Evolutionary conservation across 2,329 filamentous ascomycete species (phyloP).

Genomic region (Aspergillus sp.): DNA sequence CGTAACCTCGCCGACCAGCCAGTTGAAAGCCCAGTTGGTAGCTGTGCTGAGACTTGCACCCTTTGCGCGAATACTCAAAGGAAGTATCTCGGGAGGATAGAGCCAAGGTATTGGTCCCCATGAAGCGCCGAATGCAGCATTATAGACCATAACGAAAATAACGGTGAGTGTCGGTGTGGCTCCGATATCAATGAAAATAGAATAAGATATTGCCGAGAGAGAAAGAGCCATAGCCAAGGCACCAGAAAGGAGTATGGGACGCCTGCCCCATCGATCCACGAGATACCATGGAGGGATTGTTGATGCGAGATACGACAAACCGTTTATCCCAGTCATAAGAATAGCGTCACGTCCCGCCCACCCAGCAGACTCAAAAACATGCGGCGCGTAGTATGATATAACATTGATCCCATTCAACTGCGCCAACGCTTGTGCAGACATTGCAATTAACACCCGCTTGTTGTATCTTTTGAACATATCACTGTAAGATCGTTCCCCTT

Average conservation of each 20-base stretch:
- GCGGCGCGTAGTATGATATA: constrained; percentile 96
- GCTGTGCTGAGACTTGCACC: constrained; percentile 95
- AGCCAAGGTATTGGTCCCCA: constrained; percentile 99
- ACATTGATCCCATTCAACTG: constrained; percentile 99
- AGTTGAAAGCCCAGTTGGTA: constrained; percentile 98
- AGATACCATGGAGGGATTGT: constrained; percentile 97
- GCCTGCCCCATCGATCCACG: constrained; percentile 86
- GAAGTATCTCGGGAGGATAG: constrained; percentile 97
- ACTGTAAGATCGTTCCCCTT: constrained; percentile 84
- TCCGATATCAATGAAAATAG: constrained; percentile 79
- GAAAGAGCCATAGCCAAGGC: constrained; percentile 87
- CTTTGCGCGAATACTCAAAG: constrained; percentile 93
- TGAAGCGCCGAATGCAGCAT: constrained; percentile 93
- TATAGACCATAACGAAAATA: constrained; percentile 96
- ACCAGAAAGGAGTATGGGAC: constrained; percentile 84
- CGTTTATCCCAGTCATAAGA: constrained; percentile 96
- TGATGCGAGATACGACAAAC: constrained; percentile 83
- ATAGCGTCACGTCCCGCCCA: constrained; percentile 89
- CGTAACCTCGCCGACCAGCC: constrained; percentile 93
- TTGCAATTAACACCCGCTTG: constrained; percentile 94
- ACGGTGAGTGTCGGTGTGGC: constrained; percentile 83
- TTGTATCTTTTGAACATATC: constrained; percentile 96
- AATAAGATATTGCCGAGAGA: constrained; percentile 88
- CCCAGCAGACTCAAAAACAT: constrained; percentile 96
- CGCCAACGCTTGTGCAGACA: constrained; percentile 94